A percentile compares a stretch with the other conserved stretches of the same genome.
phyloP scores from a whole-genome alignment of 148 eudicot species.

The Rhododendron ferrugineum region DNA sequence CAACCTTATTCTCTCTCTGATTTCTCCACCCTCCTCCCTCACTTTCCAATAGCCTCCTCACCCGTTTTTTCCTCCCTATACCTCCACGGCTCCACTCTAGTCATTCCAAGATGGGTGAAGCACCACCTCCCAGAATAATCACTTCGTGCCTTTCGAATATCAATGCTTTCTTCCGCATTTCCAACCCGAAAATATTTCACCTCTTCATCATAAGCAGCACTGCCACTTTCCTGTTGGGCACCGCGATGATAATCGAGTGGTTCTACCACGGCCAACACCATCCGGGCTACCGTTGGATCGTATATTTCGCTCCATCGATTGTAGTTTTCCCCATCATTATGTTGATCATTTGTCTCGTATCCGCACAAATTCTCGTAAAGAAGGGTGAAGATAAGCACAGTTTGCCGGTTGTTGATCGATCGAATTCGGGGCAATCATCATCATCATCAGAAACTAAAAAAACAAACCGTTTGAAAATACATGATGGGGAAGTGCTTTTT shows the following conservation, averaged over 20 bases:
- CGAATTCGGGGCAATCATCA: background rate
- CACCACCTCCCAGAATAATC: background rate
- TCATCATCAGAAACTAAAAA: background rate
- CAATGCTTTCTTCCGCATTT: background rate
- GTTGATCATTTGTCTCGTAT: background rate
- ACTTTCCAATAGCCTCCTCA: background rate
- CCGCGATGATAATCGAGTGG: background rate
- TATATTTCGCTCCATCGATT: background rate
- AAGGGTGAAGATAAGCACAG: background rate
- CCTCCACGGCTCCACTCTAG: background rate
- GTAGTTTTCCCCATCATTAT: background rate
- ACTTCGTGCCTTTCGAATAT: background rate
- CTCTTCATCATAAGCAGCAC: slow-evolving; percentile 9
- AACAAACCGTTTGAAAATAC: background rate
- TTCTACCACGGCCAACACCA: background rate
- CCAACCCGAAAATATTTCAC: slow-evolving; percentile 4
- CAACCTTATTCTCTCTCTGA: background rate
- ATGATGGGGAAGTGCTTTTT: background rate
- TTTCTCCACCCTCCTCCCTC: background rate
- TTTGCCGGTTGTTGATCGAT: background rate
- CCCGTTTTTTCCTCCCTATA: background rate
- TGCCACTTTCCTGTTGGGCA: slow-evolving; percentile 5
- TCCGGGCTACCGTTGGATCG: background rate
- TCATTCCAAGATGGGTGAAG: background rate
- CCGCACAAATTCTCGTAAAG: background rate